Base-by-base conservation (phyloP, 768 basidiomycete species). In the Baorangia bicolor region DNA sequence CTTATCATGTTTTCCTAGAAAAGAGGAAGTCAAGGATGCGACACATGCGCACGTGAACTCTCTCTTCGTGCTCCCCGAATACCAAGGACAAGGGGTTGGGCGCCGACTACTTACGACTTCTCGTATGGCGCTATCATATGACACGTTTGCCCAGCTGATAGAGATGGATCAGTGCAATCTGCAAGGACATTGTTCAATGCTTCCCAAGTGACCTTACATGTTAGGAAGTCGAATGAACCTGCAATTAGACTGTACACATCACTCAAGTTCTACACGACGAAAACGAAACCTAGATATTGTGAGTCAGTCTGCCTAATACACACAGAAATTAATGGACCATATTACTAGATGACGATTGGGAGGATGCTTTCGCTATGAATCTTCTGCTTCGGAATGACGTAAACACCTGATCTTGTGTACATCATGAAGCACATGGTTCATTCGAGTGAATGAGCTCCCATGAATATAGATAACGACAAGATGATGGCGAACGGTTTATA, bases 181-280 rank as follows among this genome's bases (percentile, higher is more conserved):
- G 34, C 53, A 20, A 48, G 40, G 23, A 21, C 38, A n/a, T 4
- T 12, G 12, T 59, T 45, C 37, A 25, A 44, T 23, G 53, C 33
- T 21, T 48, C 54, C 18, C 25, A 58, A 38, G 49, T 56, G 8
- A 59, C 55, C 16, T 38, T 51, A 25, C 28, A 60, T 20, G 51
- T 58, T 5, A 37, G 30, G 9, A 50, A 50, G 52, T 61, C 57
- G 7, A 58, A 60, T 31, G 57, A 51, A 40, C 43, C 28, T 47
- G 59, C 52, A 6, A 43, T 61, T n/a, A 21, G 39, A 39, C 53
- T 58, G 12, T 57, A 56, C 20, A 43, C 44, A 5, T 57, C 49
- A 1, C 48, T 58, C 41, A 35, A 30, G 18, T 60, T 58, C 28
- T 28, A 42, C 34, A 31, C 49, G 41, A 54, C 39, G 9, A 16